Base-by-base conservation (phyloP, 495 filamentous ascomycete genomes). In the Tuber magnatum region DNA sequence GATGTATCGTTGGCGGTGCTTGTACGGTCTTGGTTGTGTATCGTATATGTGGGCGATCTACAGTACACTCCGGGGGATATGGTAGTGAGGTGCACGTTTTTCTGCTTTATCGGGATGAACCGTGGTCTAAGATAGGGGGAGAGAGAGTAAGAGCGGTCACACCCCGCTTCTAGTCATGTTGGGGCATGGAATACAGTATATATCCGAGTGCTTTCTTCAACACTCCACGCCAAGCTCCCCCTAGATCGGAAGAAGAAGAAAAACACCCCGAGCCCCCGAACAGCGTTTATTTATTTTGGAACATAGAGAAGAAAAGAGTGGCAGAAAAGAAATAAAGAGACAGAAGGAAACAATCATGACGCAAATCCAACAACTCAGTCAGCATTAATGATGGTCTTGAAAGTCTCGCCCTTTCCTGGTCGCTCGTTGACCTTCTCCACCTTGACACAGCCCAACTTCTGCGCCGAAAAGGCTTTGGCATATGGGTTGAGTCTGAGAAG, bases 401-500 rank as follows among this genome's bases (percentile, higher is more conserved):
- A 83, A 73, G 71, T 80, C 71, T 79, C 81, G 22, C 76, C 69
- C 32, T 70, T 73, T 71, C 78, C 76, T 73, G 81, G 75, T 43
- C 81, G 80, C 74, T 82, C 81, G 70, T 82, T 81, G 12, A 73
- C 73, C 14, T 69, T 71, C 79, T 90, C 86, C 69, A 88, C 78
- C 84, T 88, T 86, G 83, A 86, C 83, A 84, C 89, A 88, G 71
- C 92, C 92, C 75, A 93, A 86, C 86, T 92, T 91, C 83, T 93
- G 87, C 88, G 94, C 92, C 77, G 88, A 87, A 87, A 93, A 99
- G 65, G 90, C 89, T 81, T 91, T 87, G 75, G 94, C 94, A 87
- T 99, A 99, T 75, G 95, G 95, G 89, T 99, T 99, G 85, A 98
- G 91, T 77, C 95, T 90, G 83, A 97, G 91, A 86, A 97, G 88